Conservation (phyloP, 1,284 basidiomycete species). For the Neonothopanus nambi region DNA sequence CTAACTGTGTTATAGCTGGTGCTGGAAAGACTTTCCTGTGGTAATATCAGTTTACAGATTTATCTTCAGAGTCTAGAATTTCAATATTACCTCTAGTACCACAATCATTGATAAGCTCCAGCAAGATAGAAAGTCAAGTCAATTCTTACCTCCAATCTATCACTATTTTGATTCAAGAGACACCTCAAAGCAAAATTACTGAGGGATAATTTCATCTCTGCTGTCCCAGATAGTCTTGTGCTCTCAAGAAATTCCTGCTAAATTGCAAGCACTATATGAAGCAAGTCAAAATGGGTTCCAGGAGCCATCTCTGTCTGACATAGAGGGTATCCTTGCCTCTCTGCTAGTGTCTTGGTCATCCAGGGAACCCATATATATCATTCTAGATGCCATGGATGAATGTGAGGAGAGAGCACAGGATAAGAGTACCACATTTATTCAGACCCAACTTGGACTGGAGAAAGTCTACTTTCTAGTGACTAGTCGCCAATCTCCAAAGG, state of each 20-base stretch:
- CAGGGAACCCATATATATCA: not conserved
- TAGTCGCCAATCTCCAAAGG: not conserved
- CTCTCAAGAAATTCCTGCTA: not conserved
- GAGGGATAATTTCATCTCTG: constrained; percentile 9
- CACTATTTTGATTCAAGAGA: constrained; percentile 4
- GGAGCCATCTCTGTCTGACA: not conserved
- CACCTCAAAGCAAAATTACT: not conserved
- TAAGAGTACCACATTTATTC: not conserved
- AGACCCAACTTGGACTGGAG: not conserved
- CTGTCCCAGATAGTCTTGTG: not conserved
- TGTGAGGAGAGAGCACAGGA: not conserved
- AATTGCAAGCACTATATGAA: not conserved
- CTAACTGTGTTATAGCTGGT: not conserved
- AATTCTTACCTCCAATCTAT: not conserved
- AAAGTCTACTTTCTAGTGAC: not conserved
- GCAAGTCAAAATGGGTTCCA: not conserved
- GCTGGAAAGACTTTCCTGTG: constrained; percentile 16
- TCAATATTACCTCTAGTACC: too few species aligned
- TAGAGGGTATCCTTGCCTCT: not conserved
- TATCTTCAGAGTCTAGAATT: not conserved
- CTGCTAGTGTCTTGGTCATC: not conserved
- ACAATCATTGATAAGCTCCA: too few species aligned
- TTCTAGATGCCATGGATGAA: constrained; percentile 7
- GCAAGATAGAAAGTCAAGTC: too few species aligned
- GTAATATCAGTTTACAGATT: constrained; percentile 7